phyloP scores from a whole-genome alignment of 2,329 filamentous ascomycete species.

The Pestalotiopsis sp. region DNA sequence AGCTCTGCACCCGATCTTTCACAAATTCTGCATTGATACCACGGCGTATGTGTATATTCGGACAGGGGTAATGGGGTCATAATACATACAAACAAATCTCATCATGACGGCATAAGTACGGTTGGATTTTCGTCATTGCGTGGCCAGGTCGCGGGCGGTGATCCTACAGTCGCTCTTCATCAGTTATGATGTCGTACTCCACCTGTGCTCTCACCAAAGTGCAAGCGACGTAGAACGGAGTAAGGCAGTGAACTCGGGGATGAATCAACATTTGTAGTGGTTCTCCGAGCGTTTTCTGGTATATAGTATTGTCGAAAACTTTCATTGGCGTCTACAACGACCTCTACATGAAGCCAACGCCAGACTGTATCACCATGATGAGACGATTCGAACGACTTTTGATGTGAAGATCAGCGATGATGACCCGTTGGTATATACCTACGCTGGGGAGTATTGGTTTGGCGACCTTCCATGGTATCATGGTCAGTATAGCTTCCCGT shows the following conservation, averaged over 20 bases:
- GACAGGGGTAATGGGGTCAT: not conserved
- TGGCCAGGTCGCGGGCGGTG: constrained; percentile 3
- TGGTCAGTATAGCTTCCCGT: not conserved
- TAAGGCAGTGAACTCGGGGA: constrained; percentile 1
- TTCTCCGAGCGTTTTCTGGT: constrained; percentile 9
- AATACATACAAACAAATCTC: constrained; percentile 5
- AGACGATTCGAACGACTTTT: no score
- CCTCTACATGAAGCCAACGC: not conserved
- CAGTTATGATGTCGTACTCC: not conserved
- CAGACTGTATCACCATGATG: not conserved
- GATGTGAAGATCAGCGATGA: no score
- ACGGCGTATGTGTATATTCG: constrained; percentile 11
- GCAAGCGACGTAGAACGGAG: constrained; percentile 14
- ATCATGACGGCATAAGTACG: not conserved
- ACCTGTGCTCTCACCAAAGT: not conserved
- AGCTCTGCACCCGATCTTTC: not conserved
- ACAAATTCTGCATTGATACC: constrained; percentile 7
- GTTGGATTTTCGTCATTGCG: not conserved
- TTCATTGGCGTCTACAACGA: not conserved
- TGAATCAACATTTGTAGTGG: not conserved
- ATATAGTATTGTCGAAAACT: constrained; percentile 15
- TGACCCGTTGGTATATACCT: not conserved
- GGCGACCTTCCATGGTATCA: not conserved
- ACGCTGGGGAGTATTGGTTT: not conserved
- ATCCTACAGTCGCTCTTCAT: not conserved